phyloP scores from a whole-genome alignment of 2,329 filamentous ascomycete genomes.

The Aspergillus hiratsukae region DNA sequence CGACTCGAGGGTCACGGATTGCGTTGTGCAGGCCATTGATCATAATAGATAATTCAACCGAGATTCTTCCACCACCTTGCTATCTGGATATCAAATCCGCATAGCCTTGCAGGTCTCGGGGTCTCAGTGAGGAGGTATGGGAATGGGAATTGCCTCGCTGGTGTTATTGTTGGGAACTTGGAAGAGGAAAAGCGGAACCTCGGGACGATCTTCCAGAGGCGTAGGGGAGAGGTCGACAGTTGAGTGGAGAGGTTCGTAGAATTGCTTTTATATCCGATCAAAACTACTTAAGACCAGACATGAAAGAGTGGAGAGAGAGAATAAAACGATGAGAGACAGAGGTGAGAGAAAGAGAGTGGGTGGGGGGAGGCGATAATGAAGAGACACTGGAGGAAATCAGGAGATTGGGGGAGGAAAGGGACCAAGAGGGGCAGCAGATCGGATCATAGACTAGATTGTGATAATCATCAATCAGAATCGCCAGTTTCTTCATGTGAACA shows the following conservation, averaged over 20 bases:
- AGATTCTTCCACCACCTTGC: background rate
- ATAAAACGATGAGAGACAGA: conserved; percentile 2
- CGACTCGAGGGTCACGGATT: conserved; percentile 38
- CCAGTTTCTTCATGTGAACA: background rate
- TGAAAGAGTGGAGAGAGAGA: conserved; percentile 3
- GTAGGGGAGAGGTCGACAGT: background rate
- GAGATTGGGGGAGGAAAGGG: background rate
- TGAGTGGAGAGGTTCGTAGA: background rate
- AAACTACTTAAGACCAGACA: background rate
- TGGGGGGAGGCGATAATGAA: background rate
- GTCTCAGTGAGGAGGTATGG: background rate
- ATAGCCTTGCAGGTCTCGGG: conserved; percentile 6
- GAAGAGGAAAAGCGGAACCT: background rate
- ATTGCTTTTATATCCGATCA: background rate
- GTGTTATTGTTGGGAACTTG: conserved; percentile 4
- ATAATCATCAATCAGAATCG: background rate
- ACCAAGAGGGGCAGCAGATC: background rate
- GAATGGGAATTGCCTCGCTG: background rate
- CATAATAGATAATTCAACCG: background rate
- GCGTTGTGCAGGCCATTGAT: conserved; percentile 36
- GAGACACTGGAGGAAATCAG: background rate
- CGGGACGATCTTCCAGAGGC: background rate
- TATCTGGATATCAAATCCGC: conserved; percentile 6
- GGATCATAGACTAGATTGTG: too few relatives aligned
- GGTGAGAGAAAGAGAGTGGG: background rate